Conservation (phyloP, 225 moss, liverwort and hornwort species). For the Thuidium tamariscinum region DNA sequence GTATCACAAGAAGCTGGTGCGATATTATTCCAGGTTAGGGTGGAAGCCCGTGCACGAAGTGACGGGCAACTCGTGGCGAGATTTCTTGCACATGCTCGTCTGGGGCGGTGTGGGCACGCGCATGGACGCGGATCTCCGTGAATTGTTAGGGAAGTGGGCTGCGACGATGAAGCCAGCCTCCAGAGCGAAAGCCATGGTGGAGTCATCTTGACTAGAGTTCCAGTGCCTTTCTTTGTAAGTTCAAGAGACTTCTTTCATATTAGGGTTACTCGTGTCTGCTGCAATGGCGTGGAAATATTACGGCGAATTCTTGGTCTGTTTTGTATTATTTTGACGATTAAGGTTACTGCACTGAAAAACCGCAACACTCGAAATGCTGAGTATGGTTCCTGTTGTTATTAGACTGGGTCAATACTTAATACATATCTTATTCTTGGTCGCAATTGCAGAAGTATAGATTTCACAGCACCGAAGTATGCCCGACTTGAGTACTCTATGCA, state of each 20-base stretch:
- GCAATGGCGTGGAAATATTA: background rate
- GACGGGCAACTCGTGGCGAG: constrained; percentile 42
- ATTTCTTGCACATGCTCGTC: constrained; percentile 52
- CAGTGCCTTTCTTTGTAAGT: background rate
- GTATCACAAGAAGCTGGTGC: constrained; percentile 67
- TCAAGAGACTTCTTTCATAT: background rate
- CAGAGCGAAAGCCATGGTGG: constrained; percentile 4
- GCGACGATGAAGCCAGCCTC: constrained; percentile 32
- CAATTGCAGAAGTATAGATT: background rate
- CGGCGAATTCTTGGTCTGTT: background rate
- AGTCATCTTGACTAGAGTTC: background rate
- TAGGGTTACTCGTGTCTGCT: background rate
- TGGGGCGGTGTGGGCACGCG: constrained; percentile 98
- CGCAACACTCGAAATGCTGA: background rate
- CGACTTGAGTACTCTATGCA: background rate
- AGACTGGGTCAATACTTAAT: background rate
- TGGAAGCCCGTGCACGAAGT: constrained; percentile 62
- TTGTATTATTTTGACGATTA: background rate
- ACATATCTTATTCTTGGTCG: background rate
- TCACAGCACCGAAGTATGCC: background rate
- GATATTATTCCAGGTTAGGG: constrained; percentile 70
- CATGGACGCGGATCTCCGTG: constrained; percentile 72
- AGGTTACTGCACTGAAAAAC: background rate
- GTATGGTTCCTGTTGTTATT: background rate
- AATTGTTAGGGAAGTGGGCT: constrained; percentile 73